Evolutionary conservation across 2,329 filamentous ascomycete species (phyloP), one percentile per base, ranked within the genome.

Genomic region (Ophiostoma novo-ulmi): DNA sequence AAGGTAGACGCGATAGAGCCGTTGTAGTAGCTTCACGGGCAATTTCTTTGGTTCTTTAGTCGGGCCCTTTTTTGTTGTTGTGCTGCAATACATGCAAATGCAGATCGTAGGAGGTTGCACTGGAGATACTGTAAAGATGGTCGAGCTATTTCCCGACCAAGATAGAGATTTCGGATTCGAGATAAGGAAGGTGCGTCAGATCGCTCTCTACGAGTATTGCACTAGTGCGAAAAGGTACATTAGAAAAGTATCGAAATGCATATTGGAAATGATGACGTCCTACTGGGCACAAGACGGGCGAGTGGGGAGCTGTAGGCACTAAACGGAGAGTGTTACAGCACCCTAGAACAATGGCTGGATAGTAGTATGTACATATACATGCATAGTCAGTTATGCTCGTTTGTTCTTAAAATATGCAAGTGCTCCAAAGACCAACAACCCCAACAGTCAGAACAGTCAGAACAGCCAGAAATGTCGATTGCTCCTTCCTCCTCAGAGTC

Each of bases 191-290:
- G 52, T 58, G 52, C 52, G 22, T 58, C 52, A 58, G 52, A 58
- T 58, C 52, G 22, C n/a, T 26, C 52, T 58, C n/a, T 58, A 31
- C 31, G 3, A 31, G 31, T 31, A 14, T 26, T 10, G 22, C 52
- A 58, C 55, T 61, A 31, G 26, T 63, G 26, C 0, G 44, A 48
- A 55, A 63, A 63, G 58, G 58, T 63, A 63, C 58, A 63, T 63
- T 35, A 26, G 11, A 1, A 35, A 63, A 35, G 58, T 63, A 63
- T 17, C 58, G 58, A 63, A 13, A 13, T 31, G 31, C 22, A 67
- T 38, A 36, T 64, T 35, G 36, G 39, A 61, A 44, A 69, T 63
- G 44, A 71, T 71, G 70, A 71, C 70, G 64, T 71, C 68, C 70
- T 64, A 71, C 70, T 71, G 68, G 70, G 64, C 70, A 69, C 48